These are phyloP conservation scores for Aegilops speltoides DNA, from an alignment of 176 grass and related monocot genomes.

Conservation along the genomic window DNA sequence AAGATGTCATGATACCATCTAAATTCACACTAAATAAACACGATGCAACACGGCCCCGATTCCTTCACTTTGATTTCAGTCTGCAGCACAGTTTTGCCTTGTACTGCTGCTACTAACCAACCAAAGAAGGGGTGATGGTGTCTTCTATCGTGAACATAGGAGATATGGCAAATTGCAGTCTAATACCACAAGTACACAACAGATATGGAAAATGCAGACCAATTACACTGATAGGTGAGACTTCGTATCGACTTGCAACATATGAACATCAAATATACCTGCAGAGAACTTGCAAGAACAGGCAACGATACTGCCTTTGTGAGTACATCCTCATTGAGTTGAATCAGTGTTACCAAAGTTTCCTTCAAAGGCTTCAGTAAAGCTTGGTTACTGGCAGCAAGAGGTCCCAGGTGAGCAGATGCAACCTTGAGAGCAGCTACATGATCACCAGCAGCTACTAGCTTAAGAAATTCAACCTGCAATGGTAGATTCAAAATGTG, in stretches of 20 bases:
- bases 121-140: conserved; percentile 10
- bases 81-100: neutral
- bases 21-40: conserved; percentile 4
- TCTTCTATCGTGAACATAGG: neutral
- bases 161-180: neutral
- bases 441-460: conserved; percentile 76
- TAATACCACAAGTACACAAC: neutral
- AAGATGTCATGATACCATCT: conserved; percentile 18
- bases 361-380: conserved; percentile 98
- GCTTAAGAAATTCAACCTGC: conserved; percentile 93
- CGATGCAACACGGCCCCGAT: neutral
- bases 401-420: conserved; percentile 67
- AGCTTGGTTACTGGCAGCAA: conserved; percentile 80
- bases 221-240: neutral
- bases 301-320: conserved; percentile 64
- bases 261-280: conserved; percentile 45
- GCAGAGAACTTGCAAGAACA: conserved; percentile 84
- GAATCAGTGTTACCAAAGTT: conserved; percentile 78
- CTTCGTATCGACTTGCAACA: neutral
- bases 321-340: conserved; percentile 65
- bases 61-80: neutral
- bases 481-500: conserved; percentile 18
- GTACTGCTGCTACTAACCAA: conserved; percentile 4
- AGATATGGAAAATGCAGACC: neutral
- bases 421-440: conserved; percentile 71